These are phyloP conservation scores for Paragyromitra xinjiangensis DNA, from an alignment of 495 filamentous ascomycete species.

Conservation along the genomic window DNA sequence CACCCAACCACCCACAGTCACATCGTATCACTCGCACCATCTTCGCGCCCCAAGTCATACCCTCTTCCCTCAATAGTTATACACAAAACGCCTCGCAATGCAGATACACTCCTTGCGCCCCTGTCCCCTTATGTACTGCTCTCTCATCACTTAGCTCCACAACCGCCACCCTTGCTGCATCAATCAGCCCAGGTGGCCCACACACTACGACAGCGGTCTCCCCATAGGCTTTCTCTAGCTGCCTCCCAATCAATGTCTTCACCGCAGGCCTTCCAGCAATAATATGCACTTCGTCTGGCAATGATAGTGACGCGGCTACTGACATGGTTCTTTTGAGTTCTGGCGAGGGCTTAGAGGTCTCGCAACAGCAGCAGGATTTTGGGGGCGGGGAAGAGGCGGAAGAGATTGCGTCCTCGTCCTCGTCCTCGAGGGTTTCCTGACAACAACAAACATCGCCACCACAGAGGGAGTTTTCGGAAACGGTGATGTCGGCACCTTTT, in stretches of 20 bases:
- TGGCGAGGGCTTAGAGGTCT: not conserved
- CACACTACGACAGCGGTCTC: conserved; percentile 87
- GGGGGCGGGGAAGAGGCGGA: conserved; percentile 45
- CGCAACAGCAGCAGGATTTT: conserved; percentile 49
- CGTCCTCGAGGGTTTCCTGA: conserved; percentile 63
- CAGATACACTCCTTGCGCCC: conserved; percentile 72
- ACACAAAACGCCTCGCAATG: conserved; percentile 55
- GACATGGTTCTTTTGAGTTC: conserved; percentile 16
- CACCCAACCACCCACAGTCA: not conserved
- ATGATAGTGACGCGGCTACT: not conserved
- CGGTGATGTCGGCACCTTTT: not conserved
- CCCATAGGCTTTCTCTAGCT: conserved; percentile 76
- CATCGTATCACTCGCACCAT: not conserved
- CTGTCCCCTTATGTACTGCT: conserved; percentile 89
- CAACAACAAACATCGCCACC: conserved; percentile 65
- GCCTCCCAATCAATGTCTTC: conserved; percentile 63
- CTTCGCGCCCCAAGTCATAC: not conserved
- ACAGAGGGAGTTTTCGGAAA: conserved; percentile 45
- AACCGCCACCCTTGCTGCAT: conserved; percentile 71
- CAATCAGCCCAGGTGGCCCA: conserved; percentile 73
- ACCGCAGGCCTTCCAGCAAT: conserved; percentile 59
- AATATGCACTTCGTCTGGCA: conserved; percentile 38
- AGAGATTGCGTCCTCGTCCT: conserved; percentile 59
- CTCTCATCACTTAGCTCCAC: conserved; percentile 81
- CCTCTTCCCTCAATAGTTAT: conserved; percentile 10